A percentile compares a stretch with the other conserved stretches of the same genome.
These are phyloP conservation scores for Saccharomyces jurei DNA, from an alignment of 805 yeast species.

Conservation along the genomic window DNA sequence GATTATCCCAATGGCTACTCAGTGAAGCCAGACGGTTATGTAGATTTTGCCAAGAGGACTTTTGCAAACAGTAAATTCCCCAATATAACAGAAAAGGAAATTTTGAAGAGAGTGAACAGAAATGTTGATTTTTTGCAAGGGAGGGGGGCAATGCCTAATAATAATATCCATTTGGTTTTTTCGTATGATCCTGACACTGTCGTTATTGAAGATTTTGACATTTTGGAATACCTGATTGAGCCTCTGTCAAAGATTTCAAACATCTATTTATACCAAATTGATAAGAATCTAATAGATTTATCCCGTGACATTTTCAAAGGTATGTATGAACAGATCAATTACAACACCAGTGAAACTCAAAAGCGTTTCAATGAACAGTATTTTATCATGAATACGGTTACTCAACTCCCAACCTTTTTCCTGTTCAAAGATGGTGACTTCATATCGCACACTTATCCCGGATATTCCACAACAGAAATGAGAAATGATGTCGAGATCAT, in stretches of 20 bases:
- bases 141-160: slow-evolving; percentile 13
- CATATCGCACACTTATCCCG: slow-evolving; percentile 46
- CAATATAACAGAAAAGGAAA: slow-evolving; percentile 15
- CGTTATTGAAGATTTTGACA: slow-evolving; percentile 49
- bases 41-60: slow-evolving; percentile 42
- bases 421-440: slow-evolving; percentile 51
- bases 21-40: slow-evolving; percentile 26
- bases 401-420: slow-evolving; percentile 55
- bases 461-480: slow-evolving; percentile 56
- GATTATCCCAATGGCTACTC: slow-evolving; percentile 16
- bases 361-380: slow-evolving; percentile 38
- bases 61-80: slow-evolving; percentile 39
- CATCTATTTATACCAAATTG: slow-evolving; percentile 44
- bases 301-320: slow-evolving; percentile 34
- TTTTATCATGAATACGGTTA: slow-evolving; percentile 43
- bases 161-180: slow-evolving; percentile 41
- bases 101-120: slow-evolving; percentile 11
- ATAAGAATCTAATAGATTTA: slow-evolving; percentile 37
- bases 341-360: slow-evolving; percentile 31
- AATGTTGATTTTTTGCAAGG: slow-evolving; percentile 12
- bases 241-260: slow-evolving; percentile 53
- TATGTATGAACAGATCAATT: slow-evolving; percentile 38
- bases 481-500: slow-evolving; percentile 42
- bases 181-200: slow-evolving; percentile 42
- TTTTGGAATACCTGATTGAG: slow-evolving; percentile 54